Percentiles rank a stretch among this genome's conserved stretches.
Evolutionary conservation across 257 asterid genomes (phyloP).

Genomic region (Capsicum chinense): DNA sequence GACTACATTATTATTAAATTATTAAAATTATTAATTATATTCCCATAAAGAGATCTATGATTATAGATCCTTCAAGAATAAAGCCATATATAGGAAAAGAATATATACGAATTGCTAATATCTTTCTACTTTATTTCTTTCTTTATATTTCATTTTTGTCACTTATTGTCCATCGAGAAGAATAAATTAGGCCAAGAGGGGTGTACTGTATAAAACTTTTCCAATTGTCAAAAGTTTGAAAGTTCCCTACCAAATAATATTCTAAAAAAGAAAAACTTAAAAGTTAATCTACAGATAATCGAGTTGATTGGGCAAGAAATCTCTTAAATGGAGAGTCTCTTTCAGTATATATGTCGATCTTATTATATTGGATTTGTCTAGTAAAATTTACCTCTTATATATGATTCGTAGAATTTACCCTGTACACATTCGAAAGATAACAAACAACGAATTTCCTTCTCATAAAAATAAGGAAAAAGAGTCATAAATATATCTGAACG

Average conservation of each 20-base stretch:
- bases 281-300: neutral
- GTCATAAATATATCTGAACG: too few species aligned
- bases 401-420: neutral
- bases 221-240: slow-evolving; percentile 22
- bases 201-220: slow-evolving; percentile 9
- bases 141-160: neutral
- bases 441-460: too few species aligned
- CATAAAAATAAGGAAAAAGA: neutral
- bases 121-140: neutral
- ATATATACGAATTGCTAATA: neutral
- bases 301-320: neutral
- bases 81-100: neutral
- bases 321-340: neutral
- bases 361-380: rapidly evolving
- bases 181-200: neutral
- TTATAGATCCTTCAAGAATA: slow-evolving; percentile 20
- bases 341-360: neutral
- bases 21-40: neutral
- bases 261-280: neutral
- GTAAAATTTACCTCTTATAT: neutral
- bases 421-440: too few species aligned
- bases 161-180: neutral
- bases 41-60: neutral
- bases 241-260: neutral
- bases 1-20: neutral